phyloP scores from a whole-genome alignment of 768 basidiomycete species.

The Mycena polygramma region DNA sequence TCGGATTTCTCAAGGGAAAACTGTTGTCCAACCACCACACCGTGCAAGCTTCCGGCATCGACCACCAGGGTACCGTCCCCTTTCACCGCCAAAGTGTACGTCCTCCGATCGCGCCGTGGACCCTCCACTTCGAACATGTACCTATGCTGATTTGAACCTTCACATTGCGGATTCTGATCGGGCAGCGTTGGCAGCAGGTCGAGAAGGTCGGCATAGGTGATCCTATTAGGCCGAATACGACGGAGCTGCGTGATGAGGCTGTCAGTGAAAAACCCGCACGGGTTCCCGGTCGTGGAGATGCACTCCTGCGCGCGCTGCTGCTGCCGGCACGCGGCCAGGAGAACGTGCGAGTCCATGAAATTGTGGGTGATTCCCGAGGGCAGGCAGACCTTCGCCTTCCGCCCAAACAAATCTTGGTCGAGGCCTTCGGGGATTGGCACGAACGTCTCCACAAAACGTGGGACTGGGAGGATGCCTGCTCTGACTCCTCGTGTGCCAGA shows the following conservation, averaged over 20 bases:
- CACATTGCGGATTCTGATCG: constrained; percentile 36
- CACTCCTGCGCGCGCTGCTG: constrained; percentile 35
- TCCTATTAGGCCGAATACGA: constrained; percentile 18
- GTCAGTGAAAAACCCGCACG: constrained; percentile 35
- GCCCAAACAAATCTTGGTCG: constrained; percentile 2
- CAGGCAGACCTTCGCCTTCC: not conserved
- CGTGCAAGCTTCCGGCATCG: constrained; percentile 19
- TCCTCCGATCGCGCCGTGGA: not conserved
- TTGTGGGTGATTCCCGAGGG: constrained; percentile 25
- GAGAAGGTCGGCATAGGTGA: constrained; percentile 28
- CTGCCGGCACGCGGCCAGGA: constrained; percentile 35
- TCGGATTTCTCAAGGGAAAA: constrained; percentile 15
- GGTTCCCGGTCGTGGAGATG: constrained; percentile 16
- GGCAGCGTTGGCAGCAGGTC: constrained; percentile 32
- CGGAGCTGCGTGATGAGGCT: constrained; percentile 29
- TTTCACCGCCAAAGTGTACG: constrained; percentile 6
- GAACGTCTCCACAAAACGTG: constrained; percentile 25
- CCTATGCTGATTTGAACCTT: constrained; percentile 27
- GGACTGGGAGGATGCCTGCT: constrained; percentile 2
- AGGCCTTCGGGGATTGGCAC: constrained; percentile 25
- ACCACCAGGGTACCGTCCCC: constrained; percentile 23
- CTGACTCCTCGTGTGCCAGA: constrained; percentile 3
- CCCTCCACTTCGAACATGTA: constrained; percentile 29
- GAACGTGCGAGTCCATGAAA: constrained; percentile 35
- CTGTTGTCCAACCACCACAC: constrained; percentile 33